Percentiles rank a stretch among this genome's conserved stretches.
Conservation (phyloP, 345 rosid genomes). For the Schrenkiella parvula region DNA sequence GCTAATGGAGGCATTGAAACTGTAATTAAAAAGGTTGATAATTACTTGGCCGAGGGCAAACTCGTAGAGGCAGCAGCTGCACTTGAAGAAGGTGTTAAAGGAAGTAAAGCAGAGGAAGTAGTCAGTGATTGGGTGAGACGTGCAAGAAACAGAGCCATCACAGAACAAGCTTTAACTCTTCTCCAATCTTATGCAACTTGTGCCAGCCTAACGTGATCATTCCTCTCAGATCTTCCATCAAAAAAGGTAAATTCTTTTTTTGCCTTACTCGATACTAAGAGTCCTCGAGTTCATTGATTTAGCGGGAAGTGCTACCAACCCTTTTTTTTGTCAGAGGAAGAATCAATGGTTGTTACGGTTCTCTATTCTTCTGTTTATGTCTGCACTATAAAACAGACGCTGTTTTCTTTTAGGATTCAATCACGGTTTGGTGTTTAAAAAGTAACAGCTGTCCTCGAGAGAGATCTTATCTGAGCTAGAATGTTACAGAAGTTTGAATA, state of each 20-base stretch:
- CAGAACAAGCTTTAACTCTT: conserved; percentile 79
- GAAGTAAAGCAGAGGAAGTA: conserved; percentile 79
- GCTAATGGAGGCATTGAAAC: conserved; percentile 76
- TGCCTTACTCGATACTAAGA: neutral
- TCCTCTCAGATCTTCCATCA: neutral
- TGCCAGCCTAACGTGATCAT: conserved; percentile 54
- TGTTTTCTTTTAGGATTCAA: conserved; percentile 11
- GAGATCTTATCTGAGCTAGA: conserved; percentile 8
- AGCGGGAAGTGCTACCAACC: conserved; percentile 14
- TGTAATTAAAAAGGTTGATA: conserved; percentile 61
- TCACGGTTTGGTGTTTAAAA: conserved; percentile 13
- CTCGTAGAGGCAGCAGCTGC: conserved; percentile 84
- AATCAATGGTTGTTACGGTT: neutral
- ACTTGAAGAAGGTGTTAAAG: conserved; percentile 83
- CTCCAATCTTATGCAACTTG: conserved; percentile 88
- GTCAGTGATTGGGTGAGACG: conserved; percentile 64
- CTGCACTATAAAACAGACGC: conserved; percentile 7
- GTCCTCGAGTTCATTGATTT: conserved; percentile 1
- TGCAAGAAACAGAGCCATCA: conserved; percentile 78
- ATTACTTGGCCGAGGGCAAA: conserved; percentile 72
- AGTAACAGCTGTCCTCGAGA: neutral
- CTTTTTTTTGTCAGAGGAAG: conserved; percentile 2
- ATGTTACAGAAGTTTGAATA: conserved; percentile 3
- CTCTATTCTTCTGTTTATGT: conserved; percentile 7
- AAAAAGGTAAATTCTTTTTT: conserved; percentile 8